Percentiles rank a stretch among this genome's conserved stretches.
Evolutionary conservation across 495 filamentous ascomycete genomes (phyloP).

Genomic region (Xylaria grammica): DNA sequence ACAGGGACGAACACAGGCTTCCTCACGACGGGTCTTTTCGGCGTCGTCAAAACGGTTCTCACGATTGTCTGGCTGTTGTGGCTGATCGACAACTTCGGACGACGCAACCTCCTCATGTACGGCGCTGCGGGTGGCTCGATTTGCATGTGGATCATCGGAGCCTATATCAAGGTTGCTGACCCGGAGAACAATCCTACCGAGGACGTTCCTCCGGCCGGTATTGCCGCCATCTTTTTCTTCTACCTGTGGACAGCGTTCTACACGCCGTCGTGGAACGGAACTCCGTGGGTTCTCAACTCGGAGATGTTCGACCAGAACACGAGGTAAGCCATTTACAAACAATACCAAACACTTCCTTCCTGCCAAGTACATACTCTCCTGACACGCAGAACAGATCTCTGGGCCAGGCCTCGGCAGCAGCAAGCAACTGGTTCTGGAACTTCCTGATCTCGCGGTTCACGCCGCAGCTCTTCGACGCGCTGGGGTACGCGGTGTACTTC

Average conservation of each 20-base stretch:
- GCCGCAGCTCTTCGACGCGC: slow-evolving; percentile 73
- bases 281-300: slow-evolving; percentile 69
- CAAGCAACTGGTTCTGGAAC: slow-evolving; percentile 78
- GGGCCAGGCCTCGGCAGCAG: slow-evolving; percentile 70
- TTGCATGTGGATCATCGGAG: slow-evolving; percentile 64
- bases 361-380: too few species aligned
- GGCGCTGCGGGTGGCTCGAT: slow-evolving; percentile 59
- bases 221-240: slow-evolving; percentile 78
- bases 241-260: slow-evolving; percentile 82
- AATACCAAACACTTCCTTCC: too few species aligned
- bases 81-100: slow-evolving; percentile 59
- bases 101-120: slow-evolving; percentile 59
- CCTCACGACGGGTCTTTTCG: slow-evolving; percentile 58
- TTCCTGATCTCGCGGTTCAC: slow-evolving; percentile 76
- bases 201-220: slow-evolving; percentile 60
- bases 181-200: slow-evolving; percentile 47
- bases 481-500: slow-evolving; percentile 78
- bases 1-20: slow-evolving; percentile 50
- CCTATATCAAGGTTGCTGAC: slow-evolving; percentile 58
- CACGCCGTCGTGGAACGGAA: slow-evolving; percentile 77
- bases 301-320: slow-evolving; percentile 69
- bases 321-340: slow-evolving; percentile 33
- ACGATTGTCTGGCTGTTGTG: slow-evolving; percentile 65
- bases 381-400: slow-evolving; percentile 45
- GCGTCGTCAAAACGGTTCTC: slow-evolving; percentile 54